Conservation (phyloP, 768 basidiomycete genomes). For the Leucocoprinus sp. region DNA sequence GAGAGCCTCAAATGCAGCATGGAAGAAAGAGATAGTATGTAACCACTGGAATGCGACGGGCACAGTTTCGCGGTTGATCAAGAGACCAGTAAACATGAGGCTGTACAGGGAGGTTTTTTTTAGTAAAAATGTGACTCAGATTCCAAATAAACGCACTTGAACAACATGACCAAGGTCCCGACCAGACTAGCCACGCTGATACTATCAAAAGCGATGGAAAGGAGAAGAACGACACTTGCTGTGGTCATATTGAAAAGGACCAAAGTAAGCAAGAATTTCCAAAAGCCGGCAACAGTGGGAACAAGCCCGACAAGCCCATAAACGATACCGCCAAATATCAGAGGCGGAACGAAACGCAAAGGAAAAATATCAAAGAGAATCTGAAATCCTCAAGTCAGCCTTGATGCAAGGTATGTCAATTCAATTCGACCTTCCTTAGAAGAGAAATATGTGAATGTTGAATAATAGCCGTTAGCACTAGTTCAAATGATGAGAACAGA, state of each 20-base stretch:
- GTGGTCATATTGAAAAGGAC: slow-evolving; percentile 97
- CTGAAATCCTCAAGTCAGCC: slow-evolving; percentile 24
- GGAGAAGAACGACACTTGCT: slow-evolving; percentile 81
- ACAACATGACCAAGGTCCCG: slow-evolving; percentile 95
- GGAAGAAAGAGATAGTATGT: slow-evolving; percentile 93
- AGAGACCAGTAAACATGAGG: slow-evolving; percentile 87
- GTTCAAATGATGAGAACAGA: neutral
- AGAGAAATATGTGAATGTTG: slow-evolving; percentile 91
- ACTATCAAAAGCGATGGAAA: slow-evolving; percentile 84
- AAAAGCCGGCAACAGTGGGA: slow-evolving; percentile 81
- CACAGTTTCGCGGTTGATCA: slow-evolving; percentile 90
- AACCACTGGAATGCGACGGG: slow-evolving; percentile 70
- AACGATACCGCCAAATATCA: slow-evolving; percentile 92
- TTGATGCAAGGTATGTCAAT: slow-evolving; percentile 6
- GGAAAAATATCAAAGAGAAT: slow-evolving; percentile 96
- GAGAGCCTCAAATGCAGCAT: slow-evolving; percentile 95
- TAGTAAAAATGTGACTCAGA: no score
- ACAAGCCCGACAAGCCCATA: slow-evolving; percentile 95
- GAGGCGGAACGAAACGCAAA: slow-evolving; percentile 86
- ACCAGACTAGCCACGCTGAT: slow-evolving; percentile 85
- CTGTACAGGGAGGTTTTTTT: slow-evolving; percentile 38
- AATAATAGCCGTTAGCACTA: slow-evolving; percentile 97
- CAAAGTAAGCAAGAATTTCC: slow-evolving; percentile 96
- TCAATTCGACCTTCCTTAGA: slow-evolving; percentile 72
- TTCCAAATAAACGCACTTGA: slow-evolving; percentile 64